Evolutionary conservation across 192 early-diverging fungal species (phyloP).

Genomic region (Polychytrium aggregatum): DNA sequence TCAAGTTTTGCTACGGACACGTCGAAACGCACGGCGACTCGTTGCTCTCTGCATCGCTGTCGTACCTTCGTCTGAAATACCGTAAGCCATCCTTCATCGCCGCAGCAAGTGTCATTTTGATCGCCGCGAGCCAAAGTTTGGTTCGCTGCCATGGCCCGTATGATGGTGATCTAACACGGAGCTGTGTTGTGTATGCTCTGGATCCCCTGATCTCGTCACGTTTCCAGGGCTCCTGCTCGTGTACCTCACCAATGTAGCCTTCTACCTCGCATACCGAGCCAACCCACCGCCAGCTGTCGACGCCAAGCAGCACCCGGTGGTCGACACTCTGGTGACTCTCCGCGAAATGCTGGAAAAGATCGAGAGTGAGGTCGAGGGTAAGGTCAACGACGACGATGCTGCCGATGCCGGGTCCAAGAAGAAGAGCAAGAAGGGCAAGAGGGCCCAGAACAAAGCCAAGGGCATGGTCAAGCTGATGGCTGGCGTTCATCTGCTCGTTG

Average conservation of each 20-base stretch:
- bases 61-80: conserved; percentile 4
- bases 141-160: too few relatives aligned
- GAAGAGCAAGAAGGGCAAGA: conserved; percentile 12
- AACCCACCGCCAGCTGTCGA: conserved; percentile 42
- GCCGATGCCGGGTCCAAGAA: conserved; percentile 14
- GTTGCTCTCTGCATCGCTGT: too few relatives aligned
- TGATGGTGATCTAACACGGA: too few relatives aligned
- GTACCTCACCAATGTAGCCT: conserved; percentile 83
- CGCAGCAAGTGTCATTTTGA: not conserved
- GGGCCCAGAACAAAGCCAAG: conserved; percentile 3
- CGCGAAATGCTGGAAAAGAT: conserved; percentile 59
- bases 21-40: too few relatives aligned
- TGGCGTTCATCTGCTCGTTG: conserved; percentile 7
- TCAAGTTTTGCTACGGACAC: too few relatives aligned
- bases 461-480: conserved; percentile 8
- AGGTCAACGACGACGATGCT: conserved; percentile 8
- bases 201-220: not conserved
- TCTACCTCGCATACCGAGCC: conserved; percentile 60
- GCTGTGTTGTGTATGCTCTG: not conserved
- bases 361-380: conserved; percentile 46
- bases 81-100: conserved; percentile 12
- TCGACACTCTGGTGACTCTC: conserved; percentile 62
- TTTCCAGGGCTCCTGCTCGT: conserved; percentile 38
- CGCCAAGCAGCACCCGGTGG: conserved; percentile 74
- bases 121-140: too few relatives aligned